Evolutionary conservation across 2,329 filamentous ascomycete genomes (phyloP), one percentile per base, ranked within the genome.

Genomic region (Aspergillus candidus): DNA sequence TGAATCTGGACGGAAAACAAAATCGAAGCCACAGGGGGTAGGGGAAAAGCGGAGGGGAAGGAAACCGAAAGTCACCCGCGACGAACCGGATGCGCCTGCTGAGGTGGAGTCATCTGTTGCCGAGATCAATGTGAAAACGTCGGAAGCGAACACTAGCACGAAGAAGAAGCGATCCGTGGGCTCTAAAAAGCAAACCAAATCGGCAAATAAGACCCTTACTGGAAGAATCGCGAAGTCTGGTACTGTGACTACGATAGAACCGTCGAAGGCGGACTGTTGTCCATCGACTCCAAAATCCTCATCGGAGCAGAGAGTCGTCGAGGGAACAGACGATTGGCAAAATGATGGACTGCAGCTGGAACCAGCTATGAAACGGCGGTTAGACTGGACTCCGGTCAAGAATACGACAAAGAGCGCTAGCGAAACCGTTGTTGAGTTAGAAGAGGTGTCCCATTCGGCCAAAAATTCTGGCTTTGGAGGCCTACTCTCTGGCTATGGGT

Each of bases 341-440:
- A 36, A 50, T 22, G 44, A 56, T 45, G 47, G 51, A 4, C 41
- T 69, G 18, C 55, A 64, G n/a, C 42, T 69, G 17, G 65, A 65
- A 49, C 49, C 59, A 36, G 84, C 83, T 6, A 60, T 76, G 18
- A 70, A 67, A 36, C 72, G 84, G 47, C 74, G 80, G 47, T 57
- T 67, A 11, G 74, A 82, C 46, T 89, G 85, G 86, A 89, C 86
- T 1, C 85, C 84, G 2, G 76, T 80, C 4, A 73, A 70, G 37
- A 58, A 70, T 30, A 71, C 70, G 34, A 53, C 52, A 1, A 45
- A 59, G 3, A 47, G 59, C 44, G 54, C 49, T 32, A 2, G 6
- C 22, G 22, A 27, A 27, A 27, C 22, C 22, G 22, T 27, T 27
- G 50, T 49, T 29, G 53, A 56, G 32, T 46, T 53, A 29, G 49